A percentile compares a stretch with the other conserved stretches of the same genome.
Conservation (phyloP, 257 asterid species). For the Primulina eburnea region DNA sequence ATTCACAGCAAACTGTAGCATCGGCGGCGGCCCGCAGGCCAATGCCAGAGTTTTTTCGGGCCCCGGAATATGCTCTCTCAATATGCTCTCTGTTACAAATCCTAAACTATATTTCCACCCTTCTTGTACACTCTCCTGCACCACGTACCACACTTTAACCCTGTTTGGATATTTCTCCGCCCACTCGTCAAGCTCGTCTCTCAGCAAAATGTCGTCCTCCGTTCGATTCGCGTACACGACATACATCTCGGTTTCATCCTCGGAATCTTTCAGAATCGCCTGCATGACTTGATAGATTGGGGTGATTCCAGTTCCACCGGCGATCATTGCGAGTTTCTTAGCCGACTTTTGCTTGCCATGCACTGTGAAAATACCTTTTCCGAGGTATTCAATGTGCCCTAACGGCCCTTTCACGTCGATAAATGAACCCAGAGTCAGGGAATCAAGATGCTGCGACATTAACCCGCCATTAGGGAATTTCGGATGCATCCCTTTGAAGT, state of each 20-base stretch:
- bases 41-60: slow-evolving; percentile 52
- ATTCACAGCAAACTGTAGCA: slow-evolving; percentile 83
- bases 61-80: slow-evolving; percentile 78
- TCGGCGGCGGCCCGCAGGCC: slow-evolving; percentile 96
- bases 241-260: slow-evolving; percentile 68
- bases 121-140: slow-evolving; percentile 45
- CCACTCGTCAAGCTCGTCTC: slow-evolving; percentile 81
- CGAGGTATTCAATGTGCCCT: slow-evolving; percentile 85
- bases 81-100: slow-evolving; percentile 45
- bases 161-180: slow-evolving; percentile 50
- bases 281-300: slow-evolving; percentile 91
- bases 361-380: slow-evolving; percentile 55
- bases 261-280: slow-evolving; percentile 71
- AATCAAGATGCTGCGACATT: slow-evolving; percentile 77
- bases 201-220: slow-evolving; percentile 70
- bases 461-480: slow-evolving; percentile 85
- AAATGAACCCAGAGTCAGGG: slow-evolving; percentile 45
- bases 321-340: slow-evolving; percentile 73
- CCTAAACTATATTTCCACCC: slow-evolving; percentile 77
- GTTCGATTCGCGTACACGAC: slow-evolving; percentile 88
- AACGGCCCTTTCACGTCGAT: slow-evolving; percentile 79
- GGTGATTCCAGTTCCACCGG: slow-evolving; percentile 92
- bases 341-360: slow-evolving; percentile 66
- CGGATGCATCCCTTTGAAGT: slow-evolving; percentile 66
- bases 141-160: slow-evolving; percentile 90